A percentile compares a stretch with the other conserved stretches of the same genome.
Conservation (phyloP, 306 rosid species). For the Carpinus viminea region DNA sequence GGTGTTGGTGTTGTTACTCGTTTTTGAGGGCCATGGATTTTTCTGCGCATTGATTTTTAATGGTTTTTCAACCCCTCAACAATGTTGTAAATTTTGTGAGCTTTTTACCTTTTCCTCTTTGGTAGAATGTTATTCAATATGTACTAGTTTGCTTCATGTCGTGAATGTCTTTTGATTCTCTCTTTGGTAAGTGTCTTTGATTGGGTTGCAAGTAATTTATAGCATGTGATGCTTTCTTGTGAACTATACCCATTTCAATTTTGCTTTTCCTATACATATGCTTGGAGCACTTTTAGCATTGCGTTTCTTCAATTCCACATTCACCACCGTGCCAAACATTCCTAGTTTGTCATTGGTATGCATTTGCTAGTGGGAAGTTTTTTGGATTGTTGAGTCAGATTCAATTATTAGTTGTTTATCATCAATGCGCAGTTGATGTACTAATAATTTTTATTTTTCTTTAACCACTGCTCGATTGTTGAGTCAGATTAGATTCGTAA, state of each 20-base stretch:
- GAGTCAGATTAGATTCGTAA: too few relatives aligned
- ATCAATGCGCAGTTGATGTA: background rate
- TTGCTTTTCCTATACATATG: constrained; percentile 31
- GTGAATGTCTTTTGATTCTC: constrained; percentile 50
- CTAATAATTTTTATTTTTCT: background rate
- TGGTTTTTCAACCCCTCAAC: constrained; percentile 7
- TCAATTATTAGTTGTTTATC: background rate
- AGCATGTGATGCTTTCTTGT: constrained; percentile 81
- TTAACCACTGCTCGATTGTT: background rate
- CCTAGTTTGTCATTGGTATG: constrained; percentile 16
- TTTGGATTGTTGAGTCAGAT: constrained; percentile 12
- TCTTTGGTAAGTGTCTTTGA: constrained; percentile 30
- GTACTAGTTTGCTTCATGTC: constrained; percentile 55
- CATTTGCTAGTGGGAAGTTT: constrained; percentile 21
- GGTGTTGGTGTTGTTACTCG: background rate
- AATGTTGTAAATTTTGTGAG: background rate
- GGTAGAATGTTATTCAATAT: constrained; percentile 36
- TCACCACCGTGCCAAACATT: constrained; percentile 15
- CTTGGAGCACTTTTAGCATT: constrained; percentile 31
- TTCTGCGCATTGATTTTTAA: constrained; percentile 3
- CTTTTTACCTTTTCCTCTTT: constrained; percentile 27
- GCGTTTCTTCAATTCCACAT: constrained; percentile 25
- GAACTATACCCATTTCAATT: constrained; percentile 42
- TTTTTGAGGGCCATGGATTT: background rate
- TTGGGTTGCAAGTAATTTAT: constrained; percentile 33